These are phyloP conservation scores for Arthrinium phaeospermum DNA, from an alignment of 2,329 filamentous ascomycete genomes.

Conservation along the genomic window DNA sequence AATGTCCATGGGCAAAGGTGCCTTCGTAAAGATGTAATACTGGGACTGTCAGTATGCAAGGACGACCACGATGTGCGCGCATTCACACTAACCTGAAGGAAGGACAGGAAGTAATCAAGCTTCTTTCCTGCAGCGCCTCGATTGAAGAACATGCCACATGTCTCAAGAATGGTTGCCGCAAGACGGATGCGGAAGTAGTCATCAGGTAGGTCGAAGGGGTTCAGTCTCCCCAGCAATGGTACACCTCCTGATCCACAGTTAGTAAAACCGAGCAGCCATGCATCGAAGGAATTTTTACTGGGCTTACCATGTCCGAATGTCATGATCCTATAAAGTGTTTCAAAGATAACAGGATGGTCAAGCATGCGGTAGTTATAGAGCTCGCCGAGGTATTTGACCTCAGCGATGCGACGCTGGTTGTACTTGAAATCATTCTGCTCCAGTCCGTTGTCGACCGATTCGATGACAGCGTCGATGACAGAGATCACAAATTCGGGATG, in stretches of 20 bases:
- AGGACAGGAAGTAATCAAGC: conserved; percentile 94
- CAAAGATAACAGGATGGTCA: conserved; percentile 93
- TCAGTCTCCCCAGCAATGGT: conserved; percentile 78
- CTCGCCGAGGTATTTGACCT: conserved; percentile 95
- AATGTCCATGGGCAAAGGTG: conserved; percentile 91
- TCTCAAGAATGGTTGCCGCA: conserved; percentile 88
- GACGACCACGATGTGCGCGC: conserved; percentile 19
- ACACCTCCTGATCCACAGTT: conserved; percentile 65
- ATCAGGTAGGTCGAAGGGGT: conserved; percentile 83
- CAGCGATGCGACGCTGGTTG: conserved; percentile 91
- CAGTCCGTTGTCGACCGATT: conserved; percentile 84
- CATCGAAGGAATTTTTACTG: neutral
- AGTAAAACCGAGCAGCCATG: conserved; percentile 22
- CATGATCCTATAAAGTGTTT: conserved; percentile 91
- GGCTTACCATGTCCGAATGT: conserved; percentile 82
- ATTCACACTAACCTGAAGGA: conserved; percentile 74
- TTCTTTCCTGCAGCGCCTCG: conserved; percentile 94
- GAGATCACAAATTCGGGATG: conserved; percentile 89
- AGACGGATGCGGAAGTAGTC: conserved; percentile 96
- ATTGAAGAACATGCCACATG: conserved; percentile 95
- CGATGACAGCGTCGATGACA: conserved; percentile 91
- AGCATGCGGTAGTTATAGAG: conserved; percentile 98
- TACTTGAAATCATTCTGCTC: conserved; percentile 98
- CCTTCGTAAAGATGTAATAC: conserved; percentile 94
- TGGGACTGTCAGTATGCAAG: conserved; percentile 41